Conservation (phyloP, 75 land plant species). For the Chamaecyparis obtusa region DNA sequence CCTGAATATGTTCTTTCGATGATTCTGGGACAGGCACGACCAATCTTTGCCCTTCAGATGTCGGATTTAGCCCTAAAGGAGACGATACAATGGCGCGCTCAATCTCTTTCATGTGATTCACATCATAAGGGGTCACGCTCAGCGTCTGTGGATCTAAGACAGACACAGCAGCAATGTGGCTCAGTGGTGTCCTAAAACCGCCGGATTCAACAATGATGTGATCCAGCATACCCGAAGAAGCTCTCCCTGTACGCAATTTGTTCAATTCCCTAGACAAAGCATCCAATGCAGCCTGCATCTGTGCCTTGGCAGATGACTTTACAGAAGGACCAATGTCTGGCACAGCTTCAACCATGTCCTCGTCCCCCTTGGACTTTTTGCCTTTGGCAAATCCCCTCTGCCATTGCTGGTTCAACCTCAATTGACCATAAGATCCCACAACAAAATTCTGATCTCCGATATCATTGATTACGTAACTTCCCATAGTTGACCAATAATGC, state of each 20-base stretch:
- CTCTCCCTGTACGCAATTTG: constrained; percentile 92
- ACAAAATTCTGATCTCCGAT: too few relatives aligned
- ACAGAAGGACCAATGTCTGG: constrained; percentile 53
- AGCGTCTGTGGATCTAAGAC: constrained; percentile 78
- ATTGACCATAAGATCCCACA: background rate
- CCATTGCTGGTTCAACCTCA: background rate
- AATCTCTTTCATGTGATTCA: constrained; percentile 60
- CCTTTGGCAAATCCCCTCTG: constrained; percentile 54
- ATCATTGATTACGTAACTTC: background rate
- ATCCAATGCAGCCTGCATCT: constrained; percentile 83
- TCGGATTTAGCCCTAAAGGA: constrained; percentile 86
- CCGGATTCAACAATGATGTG: constrained; percentile 76
- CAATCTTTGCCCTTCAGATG: constrained; percentile 60
- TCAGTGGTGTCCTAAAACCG: constrained; percentile 64
- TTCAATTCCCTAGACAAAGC: constrained; percentile 75
- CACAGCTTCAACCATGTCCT: constrained; percentile 23
- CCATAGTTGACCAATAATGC: background rate
- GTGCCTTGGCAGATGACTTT: constrained; percentile 55
- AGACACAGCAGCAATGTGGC: constrained; percentile 81
- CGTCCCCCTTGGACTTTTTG: constrained; percentile 35
- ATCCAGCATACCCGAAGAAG: constrained; percentile 96
- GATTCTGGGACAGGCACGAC: constrained; percentile 84
- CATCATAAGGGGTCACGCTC: constrained; percentile 83
- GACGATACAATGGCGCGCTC: constrained; percentile 79
- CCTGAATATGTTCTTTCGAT: constrained; percentile 37